These are phyloP conservation scores for Conoideocrella luteorostrata DNA, from an alignment of 2,329 filamentous ascomycete species.

Conservation along the genomic window DNA sequence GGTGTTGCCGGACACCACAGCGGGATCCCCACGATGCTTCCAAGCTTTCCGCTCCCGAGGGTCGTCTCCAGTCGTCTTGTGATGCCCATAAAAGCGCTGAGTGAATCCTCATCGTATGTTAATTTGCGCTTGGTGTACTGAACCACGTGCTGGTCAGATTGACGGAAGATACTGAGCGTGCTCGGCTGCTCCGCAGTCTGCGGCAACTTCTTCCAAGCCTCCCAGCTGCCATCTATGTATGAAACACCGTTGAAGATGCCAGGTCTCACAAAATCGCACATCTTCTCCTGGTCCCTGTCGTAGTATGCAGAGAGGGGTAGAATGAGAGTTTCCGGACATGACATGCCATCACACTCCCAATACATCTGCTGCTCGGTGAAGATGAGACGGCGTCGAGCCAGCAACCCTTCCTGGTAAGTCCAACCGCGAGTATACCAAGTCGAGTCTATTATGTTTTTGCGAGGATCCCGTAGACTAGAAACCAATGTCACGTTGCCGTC, in stretches of 20 bases:
- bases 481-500: conserved; percentile 26
- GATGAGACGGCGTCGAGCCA: conserved; percentile 29
- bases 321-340: conserved; percentile 27
- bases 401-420: conserved; percentile 33
- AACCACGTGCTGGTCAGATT: conserved; percentile 26
- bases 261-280: conserved; percentile 29
- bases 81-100: conserved; percentile 26
- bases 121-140: conserved; percentile 24
- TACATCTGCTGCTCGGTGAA: conserved; percentile 34
- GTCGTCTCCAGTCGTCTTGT: conserved; percentile 24
- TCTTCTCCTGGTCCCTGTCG: conserved; percentile 24
- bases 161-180: conserved; percentile 29
- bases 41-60: conserved; percentile 22
- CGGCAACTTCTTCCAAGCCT: conserved; percentile 26
- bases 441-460: conserved; percentile 22
- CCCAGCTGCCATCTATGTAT: conserved; percentile 29
- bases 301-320: conserved; percentile 26
- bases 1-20: conserved; percentile 19
- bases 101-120: conserved; percentile 25
- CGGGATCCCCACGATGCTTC: conserved; percentile 25
- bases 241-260: conserved; percentile 29
- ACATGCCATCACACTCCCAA: conserved; percentile 33
- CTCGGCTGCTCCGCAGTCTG: conserved; percentile 22
- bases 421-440: conserved; percentile 30
- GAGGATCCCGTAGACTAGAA: conserved; percentile 24